Conservation (phyloP, 768 basidiomycete species). For the Gloeopeniophorella convolvens region DNA sequence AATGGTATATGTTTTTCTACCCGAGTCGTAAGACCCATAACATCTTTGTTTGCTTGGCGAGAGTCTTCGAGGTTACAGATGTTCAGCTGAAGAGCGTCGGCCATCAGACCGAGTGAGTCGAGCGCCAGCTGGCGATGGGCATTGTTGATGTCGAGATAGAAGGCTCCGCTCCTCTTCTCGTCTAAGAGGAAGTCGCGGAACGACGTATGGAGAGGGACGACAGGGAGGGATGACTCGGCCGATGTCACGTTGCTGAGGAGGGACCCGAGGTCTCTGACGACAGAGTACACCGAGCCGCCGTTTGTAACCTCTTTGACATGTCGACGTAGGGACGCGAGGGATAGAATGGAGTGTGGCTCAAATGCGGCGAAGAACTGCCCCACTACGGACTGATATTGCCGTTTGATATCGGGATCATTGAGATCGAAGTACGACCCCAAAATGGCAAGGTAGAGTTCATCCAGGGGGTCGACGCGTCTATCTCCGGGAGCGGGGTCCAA, state of each 20-base stretch:
- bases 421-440: no score
- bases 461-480: no score
- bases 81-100: not conserved
- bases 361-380: not conserved
- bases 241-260: not conserved
- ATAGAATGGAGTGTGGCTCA: not conserved
- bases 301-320: not conserved
- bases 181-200: not conserved
- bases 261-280: not conserved
- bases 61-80: slow-evolving; percentile 1
- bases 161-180: not conserved
- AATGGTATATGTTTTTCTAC: not conserved
- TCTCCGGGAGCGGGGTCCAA: no score
- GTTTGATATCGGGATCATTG: no score
- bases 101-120: not conserved
- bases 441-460: no score
- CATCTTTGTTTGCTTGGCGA: not conserved
- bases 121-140: not conserved
- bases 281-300: no score
- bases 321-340: not conserved
- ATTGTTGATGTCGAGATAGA: not conserved
- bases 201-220: no score
- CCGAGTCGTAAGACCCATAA: not conserved
- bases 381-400: not conserved
- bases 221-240: not conserved